Evolutionary conservation across 345 rosid species (phyloP).

Genomic region (Hirschfeldia incana): DNA sequence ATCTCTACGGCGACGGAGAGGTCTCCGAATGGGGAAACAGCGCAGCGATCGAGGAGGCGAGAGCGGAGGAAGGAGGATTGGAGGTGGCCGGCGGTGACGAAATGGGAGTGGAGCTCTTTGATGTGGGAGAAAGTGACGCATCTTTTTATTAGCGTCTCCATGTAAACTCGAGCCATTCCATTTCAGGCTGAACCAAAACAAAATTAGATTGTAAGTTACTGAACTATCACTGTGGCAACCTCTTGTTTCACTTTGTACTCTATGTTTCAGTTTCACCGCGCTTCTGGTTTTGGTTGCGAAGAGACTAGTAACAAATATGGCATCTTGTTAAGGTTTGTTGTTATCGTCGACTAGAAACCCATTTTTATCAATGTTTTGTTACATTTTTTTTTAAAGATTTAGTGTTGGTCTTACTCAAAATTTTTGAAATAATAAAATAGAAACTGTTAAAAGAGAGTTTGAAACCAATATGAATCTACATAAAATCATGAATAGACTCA

Average conservation of each 20-base stretch:
- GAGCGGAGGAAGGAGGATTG: conserved; percentile 54
- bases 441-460: not conserved
- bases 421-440: too few species aligned
- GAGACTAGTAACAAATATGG: not conserved
- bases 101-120: conserved; percentile 70
- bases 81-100: conserved; percentile 57
- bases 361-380: not conserved
- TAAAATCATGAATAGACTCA: not conserved
- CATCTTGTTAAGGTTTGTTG: not conserved
- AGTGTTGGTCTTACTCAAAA: not conserved
- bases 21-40: conserved; percentile 56
- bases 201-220: not conserved
- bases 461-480: not conserved
- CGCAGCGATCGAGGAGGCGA: conserved; percentile 71
- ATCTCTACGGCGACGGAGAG: conserved; percentile 57
- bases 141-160: conserved; percentile 46
- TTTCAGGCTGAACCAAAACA: conserved; percentile 11
- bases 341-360: not conserved
- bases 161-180: conserved; percentile 41
- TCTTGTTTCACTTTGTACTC: not conserved
- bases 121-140: conserved; percentile 53
- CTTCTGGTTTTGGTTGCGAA: not conserved
- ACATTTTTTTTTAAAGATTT: not conserved
- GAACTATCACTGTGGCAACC: not conserved
- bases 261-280: not conserved